A percentile compares a stretch with the other conserved stretches of the same genome.
Evolutionary conservation across 805 yeast species (phyloP).

Genomic region (Sugiyamaella chiloensis): DNA sequence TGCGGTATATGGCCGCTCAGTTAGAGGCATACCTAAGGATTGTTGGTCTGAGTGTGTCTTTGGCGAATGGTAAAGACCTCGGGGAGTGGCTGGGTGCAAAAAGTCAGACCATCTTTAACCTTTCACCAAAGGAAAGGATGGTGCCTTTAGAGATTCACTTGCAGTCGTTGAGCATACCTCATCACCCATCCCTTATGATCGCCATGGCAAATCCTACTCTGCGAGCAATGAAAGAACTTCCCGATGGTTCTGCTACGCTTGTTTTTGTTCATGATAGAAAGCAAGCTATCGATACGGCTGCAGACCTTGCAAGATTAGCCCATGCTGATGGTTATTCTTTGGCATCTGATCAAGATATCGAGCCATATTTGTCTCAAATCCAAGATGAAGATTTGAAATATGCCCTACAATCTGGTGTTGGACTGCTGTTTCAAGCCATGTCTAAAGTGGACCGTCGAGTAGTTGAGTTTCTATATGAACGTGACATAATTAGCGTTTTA

Average conservation of each 20-base stretch:
- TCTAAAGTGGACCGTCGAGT: slow-evolving; percentile 47
- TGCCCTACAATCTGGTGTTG: slow-evolving; percentile 59
- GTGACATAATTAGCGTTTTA: slow-evolving; percentile 53
- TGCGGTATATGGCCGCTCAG: slow-evolving; percentile 67
- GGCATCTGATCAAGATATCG: slow-evolving; percentile 39
- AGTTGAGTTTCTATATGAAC: slow-evolving; percentile 50
- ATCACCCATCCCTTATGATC: slow-evolving; percentile 50
- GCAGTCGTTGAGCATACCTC: slow-evolving; percentile 42
- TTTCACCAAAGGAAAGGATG: slow-evolving; percentile 58
- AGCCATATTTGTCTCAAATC: slow-evolving; percentile 43
- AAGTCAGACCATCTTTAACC: slow-evolving; percentile 61
- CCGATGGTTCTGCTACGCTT: slow-evolving; percentile 34
- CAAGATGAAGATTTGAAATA: slow-evolving; percentile 45
- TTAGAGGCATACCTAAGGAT: slow-evolving; percentile 55
- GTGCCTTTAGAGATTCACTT: slow-evolving; percentile 57
- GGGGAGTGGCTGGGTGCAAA: slow-evolving; percentile 84
- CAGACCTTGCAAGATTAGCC: slow-evolving; percentile 42
- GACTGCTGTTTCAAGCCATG: slow-evolving; percentile 60
- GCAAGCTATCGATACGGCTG: slow-evolving; percentile 52
- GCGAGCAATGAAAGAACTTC: slow-evolving; percentile 36
- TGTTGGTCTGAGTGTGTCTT: slow-evolving; percentile 65
- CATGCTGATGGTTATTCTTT: slow-evolving; percentile 34
- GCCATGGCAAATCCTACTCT: slow-evolving; percentile 51
- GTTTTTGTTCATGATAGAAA: slow-evolving; percentile 59
- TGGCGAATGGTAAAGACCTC: slow-evolving; percentile 72